Percentiles rank a stretch among this genome's conserved stretches.
Evolutionary conservation across 1,284 basidiomycete species (phyloP).

Genomic region (Rhodotorula sp.): DNA sequence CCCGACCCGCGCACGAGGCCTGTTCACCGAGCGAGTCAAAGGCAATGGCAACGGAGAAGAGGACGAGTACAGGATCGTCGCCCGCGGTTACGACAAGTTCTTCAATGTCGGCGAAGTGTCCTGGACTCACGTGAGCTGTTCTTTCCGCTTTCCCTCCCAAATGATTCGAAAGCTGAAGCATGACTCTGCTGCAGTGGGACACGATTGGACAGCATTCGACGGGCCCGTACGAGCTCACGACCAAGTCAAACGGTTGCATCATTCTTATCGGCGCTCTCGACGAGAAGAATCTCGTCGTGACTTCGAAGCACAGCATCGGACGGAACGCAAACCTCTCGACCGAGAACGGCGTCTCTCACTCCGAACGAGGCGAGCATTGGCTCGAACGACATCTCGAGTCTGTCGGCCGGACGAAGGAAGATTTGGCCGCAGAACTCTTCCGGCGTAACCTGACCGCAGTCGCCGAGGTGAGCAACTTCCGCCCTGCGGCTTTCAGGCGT

Average conservation of each 20-base stretch:
- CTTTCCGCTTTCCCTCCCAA: too few relatives aligned
- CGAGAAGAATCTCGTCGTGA: constrained; percentile 71
- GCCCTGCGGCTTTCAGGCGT: not conserved
- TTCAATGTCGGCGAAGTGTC: constrained; percentile 96
- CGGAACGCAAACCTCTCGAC: constrained; percentile 38
- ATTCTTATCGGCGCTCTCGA: constrained; percentile 91
- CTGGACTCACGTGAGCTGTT: constrained; percentile 72
- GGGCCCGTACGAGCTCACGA: constrained; percentile 80
- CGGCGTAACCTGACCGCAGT: constrained; percentile 83
- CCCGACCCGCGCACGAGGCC: constrained; percentile 81
- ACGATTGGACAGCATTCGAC: constrained; percentile 68
- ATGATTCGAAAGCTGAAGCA: not conserved
- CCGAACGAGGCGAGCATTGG: constrained; percentile 79
- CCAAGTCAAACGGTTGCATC: constrained; percentile 98
- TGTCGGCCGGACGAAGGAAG: constrained; percentile 65
- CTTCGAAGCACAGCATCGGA: constrained; percentile 89
- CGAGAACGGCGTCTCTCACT: constrained; percentile 55
- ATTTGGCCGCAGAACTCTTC: constrained; percentile 76
- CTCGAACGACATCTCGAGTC: constrained; percentile 66
- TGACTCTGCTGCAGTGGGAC: constrained; percentile 63
- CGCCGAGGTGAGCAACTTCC: constrained; percentile 63
- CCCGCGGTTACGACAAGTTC: constrained; percentile 97
- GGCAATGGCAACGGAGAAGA: constrained; percentile 41
- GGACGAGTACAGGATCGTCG: constrained; percentile 65
- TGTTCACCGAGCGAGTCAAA: constrained; percentile 65